These are phyloP conservation scores for Aspergillus bridgeri DNA, from an alignment of 495 filamentous ascomycete species.

Conservation along the genomic window DNA sequence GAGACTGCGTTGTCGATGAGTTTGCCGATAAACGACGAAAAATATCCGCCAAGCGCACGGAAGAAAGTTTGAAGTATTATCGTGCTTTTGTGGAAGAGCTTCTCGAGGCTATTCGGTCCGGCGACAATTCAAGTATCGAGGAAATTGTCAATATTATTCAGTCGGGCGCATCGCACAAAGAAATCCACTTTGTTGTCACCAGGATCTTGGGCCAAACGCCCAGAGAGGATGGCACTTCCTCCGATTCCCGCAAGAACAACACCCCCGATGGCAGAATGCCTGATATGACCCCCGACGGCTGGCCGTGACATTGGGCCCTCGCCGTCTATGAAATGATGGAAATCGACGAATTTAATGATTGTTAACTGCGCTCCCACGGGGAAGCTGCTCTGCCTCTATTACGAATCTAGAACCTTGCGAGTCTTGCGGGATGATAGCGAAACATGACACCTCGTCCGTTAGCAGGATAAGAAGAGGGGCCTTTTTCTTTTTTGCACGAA, in stretches of 20 bases:
- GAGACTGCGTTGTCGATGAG: conserved; percentile 39
- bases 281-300: conserved; percentile 3
- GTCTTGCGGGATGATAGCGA: background rate
- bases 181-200: conserved; percentile 14
- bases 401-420: background rate
- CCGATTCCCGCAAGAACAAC: background rate
- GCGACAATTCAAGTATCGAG: conserved; percentile 18
- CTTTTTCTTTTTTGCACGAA: background rate
- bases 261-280: background rate
- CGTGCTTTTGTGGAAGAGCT: conserved; percentile 30
- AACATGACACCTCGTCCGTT: background rate
- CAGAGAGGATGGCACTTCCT: background rate
- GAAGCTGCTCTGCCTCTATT: background rate
- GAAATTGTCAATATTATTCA: conserved; percentile 28
- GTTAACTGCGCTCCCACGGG: background rate
- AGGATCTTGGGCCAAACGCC: background rate
- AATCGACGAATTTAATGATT: background rate
- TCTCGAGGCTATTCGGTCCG: conserved; percentile 24
- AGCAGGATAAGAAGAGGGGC: background rate
- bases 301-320: background rate
- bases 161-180: conserved; percentile 19
- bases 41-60: conserved; percentile 27
- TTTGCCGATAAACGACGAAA: conserved; percentile 41
- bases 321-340: background rate
- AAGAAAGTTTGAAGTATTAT: conserved; percentile 30